These are phyloP conservation scores for Ettlia oleoabundans DNA, from an alignment of 139 green algal species.

Conservation along the genomic window DNA sequence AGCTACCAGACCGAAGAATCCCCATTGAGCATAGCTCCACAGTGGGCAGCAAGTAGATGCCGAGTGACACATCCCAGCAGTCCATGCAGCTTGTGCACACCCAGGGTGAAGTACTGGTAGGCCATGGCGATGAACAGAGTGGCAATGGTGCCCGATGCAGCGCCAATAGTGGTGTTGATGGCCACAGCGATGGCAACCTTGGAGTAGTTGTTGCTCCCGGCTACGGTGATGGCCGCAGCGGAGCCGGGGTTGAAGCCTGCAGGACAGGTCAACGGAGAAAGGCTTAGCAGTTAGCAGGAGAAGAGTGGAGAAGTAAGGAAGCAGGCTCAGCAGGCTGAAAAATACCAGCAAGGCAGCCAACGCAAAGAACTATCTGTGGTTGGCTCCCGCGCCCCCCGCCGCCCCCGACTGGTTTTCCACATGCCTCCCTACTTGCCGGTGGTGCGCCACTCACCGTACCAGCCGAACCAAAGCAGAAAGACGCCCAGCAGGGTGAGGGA, in stretches of 20 bases:
- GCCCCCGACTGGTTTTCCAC: too few relatives aligned
- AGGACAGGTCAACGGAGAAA: constrained; percentile 28
- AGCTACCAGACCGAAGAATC: too few relatives aligned
- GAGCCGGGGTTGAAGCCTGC: constrained; percentile 66
- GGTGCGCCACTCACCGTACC: constrained; percentile 77
- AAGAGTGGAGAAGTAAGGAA: background rate
- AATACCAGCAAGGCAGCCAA: background rate
- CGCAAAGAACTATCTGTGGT: background rate
- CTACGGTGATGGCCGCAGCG: constrained; percentile 52
- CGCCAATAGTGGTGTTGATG: constrained; percentile 82
- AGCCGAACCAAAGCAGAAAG: constrained; percentile 94
- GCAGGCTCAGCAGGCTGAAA: background rate
- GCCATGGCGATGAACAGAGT: constrained; percentile 45
- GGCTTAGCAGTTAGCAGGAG: background rate
- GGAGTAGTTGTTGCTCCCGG: constrained; percentile 26
- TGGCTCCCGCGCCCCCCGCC: too few relatives aligned
- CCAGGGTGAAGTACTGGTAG: constrained; percentile 37
- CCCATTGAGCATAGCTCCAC: too few relatives aligned
- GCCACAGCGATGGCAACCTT: constrained; percentile 50
- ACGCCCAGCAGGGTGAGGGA: constrained; percentile 73
- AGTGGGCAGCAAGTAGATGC: background rate
- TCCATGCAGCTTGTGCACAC: too few relatives aligned
- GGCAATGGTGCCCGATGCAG: constrained; percentile 33
- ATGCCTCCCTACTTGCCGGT: too few relatives aligned
- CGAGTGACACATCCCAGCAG: too few relatives aligned